Evolutionary conservation across 345 rosid genomes (phyloP).

Genomic region (Mangifera indica): DNA sequence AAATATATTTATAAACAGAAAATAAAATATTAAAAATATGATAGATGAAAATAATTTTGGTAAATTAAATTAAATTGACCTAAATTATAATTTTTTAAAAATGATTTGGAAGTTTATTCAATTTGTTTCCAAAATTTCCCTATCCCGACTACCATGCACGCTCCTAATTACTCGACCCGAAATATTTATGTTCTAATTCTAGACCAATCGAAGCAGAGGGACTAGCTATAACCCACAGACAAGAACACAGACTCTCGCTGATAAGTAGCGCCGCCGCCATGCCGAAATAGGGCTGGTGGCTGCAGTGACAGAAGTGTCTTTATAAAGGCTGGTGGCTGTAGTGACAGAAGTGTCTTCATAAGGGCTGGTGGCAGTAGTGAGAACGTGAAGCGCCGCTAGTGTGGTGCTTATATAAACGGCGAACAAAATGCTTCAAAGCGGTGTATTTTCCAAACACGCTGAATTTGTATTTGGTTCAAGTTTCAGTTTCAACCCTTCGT

Average conservation of each 20-base stretch:
- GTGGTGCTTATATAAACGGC: not conserved
- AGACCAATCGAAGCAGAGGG: not conserved
- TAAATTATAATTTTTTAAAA: no score
- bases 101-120: no score
- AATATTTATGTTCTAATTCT: no score
- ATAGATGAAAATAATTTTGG: no score
- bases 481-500: slow-evolving; percentile 6
- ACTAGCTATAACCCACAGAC: not conserved
- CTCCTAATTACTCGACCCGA: no score
- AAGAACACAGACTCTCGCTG: not conserved
- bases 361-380: not conserved
- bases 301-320: not conserved
- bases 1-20: no score
- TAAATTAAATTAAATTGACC: no score
- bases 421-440: slow-evolving; percentile 3
- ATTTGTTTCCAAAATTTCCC: no score
- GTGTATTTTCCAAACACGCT: not conserved
- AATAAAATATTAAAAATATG: no score
- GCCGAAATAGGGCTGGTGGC: not conserved
- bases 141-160: no score
- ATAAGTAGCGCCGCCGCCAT: not conserved
- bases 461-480: not conserved
- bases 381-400: not conserved
- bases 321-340: no score
- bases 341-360: not conserved